These are phyloP conservation scores for Microbotryum intermedium DNA, from an alignment of 1,284 basidiomycete species.

Conservation along the genomic window DNA sequence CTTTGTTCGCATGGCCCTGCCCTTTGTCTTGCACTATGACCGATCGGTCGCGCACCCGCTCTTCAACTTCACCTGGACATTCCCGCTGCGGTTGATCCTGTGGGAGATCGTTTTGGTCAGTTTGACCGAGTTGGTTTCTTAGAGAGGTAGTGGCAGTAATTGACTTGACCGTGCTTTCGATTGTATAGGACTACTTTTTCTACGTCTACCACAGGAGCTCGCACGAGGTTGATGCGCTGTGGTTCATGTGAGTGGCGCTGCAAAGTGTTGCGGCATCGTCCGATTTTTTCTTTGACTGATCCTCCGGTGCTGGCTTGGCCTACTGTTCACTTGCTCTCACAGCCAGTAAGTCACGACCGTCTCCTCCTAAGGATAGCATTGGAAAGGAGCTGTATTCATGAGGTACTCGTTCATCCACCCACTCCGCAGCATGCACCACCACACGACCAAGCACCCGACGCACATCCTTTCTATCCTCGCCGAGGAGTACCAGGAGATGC, in stretches of 20 bases:
- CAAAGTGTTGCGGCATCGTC: not conserved
- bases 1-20: not conserved
- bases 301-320: too few relatives aligned
- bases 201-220: conserved; percentile 15
- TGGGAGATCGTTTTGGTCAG: not conserved
- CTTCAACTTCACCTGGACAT: not conserved
- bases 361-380: too few relatives aligned
- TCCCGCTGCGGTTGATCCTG: not conserved
- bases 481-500: not conserved
- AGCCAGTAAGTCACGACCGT: too few relatives aligned
- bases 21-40: conserved; percentile 1
- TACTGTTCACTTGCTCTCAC: too few relatives aligned
- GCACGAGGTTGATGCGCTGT: conserved; percentile 17
- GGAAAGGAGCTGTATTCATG: too few relatives aligned
- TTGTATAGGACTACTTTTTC: not conserved
- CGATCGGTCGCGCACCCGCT: not conserved
- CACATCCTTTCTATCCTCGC: not conserved
- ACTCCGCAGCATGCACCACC: too few relatives aligned
- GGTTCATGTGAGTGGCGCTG: conserved; percentile 11
- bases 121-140: too few relatives aligned
- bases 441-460: not conserved
- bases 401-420: too few relatives aligned
- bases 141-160: too few relatives aligned
- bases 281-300: not conserved
- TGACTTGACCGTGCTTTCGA: not conserved